These are phyloP conservation scores for Colletotrichum lini DNA, from an alignment of 2,329 filamentous ascomycete species.

Conservation along the genomic window DNA sequence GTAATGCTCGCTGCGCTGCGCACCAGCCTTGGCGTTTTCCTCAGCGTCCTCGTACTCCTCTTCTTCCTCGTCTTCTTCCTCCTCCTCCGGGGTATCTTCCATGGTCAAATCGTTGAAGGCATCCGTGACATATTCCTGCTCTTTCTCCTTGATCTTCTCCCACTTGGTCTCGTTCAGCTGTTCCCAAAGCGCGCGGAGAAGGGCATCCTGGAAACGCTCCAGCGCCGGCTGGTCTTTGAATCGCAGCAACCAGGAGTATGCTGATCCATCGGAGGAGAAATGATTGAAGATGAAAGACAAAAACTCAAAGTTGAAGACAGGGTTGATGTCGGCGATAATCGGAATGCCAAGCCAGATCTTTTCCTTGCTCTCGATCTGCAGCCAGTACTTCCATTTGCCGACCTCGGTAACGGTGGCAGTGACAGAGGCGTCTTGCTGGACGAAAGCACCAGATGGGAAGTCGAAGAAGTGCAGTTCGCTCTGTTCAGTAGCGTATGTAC, in stretches of 20 bases:
- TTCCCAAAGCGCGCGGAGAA: slow-evolving; percentile 98
- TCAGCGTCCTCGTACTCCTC: slow-evolving; percentile 72
- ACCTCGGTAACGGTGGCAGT: slow-evolving; percentile 87
- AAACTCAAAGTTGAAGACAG: slow-evolving; percentile 97
- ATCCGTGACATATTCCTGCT: slow-evolving; percentile 94
- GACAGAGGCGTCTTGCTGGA: slow-evolving; percentile 82
- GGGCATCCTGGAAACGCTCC: slow-evolving; percentile 90
- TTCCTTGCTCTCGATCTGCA: slow-evolving; percentile 83
- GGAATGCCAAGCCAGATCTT: slow-evolving; percentile 90
- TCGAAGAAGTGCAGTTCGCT: slow-evolving; percentile 96
- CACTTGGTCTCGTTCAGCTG: slow-evolving; percentile 95
- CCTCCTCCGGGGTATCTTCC: slow-evolving; percentile 76
- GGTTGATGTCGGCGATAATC: slow-evolving; percentile 92
- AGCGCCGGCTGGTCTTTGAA: slow-evolving; percentile 88
- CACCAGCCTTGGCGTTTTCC: slow-evolving; percentile 74
- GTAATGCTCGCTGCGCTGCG: slow-evolving; percentile 78
- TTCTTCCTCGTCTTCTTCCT: slow-evolving; percentile 64
- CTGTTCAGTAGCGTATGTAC: slow-evolving; percentile 80
- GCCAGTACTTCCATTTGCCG: slow-evolving; percentile 95
- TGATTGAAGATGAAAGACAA: slow-evolving; percentile 99
- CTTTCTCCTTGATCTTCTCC: slow-evolving; percentile 91
- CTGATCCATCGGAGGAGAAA: slow-evolving; percentile 88
- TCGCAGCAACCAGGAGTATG: slow-evolving; percentile 94
- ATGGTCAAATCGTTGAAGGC: slow-evolving; percentile 95
- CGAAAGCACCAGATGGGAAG: slow-evolving; percentile 87